These are phyloP conservation scores for Cladosporium phlei DNA, from an alignment of 2,329 filamentous ascomycete genomes.

Conservation along the genomic window DNA sequence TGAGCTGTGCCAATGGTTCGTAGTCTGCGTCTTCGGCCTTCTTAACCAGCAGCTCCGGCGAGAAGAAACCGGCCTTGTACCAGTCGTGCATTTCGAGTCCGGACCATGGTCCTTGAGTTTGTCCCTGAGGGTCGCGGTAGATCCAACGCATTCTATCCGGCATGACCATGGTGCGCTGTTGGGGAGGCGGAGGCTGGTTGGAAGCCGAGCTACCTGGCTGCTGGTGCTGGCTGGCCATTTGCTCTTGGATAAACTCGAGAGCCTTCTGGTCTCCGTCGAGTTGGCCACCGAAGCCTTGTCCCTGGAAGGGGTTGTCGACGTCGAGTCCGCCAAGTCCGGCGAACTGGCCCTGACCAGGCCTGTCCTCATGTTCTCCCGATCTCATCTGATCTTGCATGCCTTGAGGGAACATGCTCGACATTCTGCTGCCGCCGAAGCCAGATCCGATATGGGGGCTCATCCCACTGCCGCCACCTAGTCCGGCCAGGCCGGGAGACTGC, in stretches of 20 bases:
- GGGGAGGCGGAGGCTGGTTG: conserved; percentile 62
- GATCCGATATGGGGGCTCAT: conserved; percentile 50
- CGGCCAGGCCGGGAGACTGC: conserved; percentile 67
- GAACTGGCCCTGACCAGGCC: conserved; percentile 25
- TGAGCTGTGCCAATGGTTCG: conserved; percentile 89
- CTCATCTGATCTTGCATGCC: conserved; percentile 93
- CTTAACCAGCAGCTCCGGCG: conserved; percentile 87
- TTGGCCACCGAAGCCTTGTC: conserved; percentile 17
- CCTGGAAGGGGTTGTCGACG: conserved; percentile 13
- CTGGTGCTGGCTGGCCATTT: conserved; percentile 23
- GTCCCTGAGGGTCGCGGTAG: conserved; percentile 89
- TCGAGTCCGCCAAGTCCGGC: conserved; percentile 23
- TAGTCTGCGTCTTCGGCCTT: conserved; percentile 92
- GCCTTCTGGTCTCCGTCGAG: conserved; percentile 18
- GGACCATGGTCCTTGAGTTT: conserved; percentile 89
- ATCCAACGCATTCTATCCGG: conserved; percentile 98
- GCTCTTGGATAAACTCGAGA: conserved; percentile 1
- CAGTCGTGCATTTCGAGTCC: conserved; percentile 99
- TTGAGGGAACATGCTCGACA: conserved; percentile 74
- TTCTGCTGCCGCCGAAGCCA: conserved; percentile 42
- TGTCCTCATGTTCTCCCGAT: conserved; percentile 54
- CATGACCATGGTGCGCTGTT: conserved; percentile 94
- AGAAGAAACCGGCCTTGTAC: conserved; percentile 99
- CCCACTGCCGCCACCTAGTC: conserved; percentile 53
- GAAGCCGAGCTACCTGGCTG: conserved; percentile 48